These are phyloP conservation scores for Phoma sp. DNA, from an alignment of 2,329 filamentous ascomycete species.

Conservation along the genomic window DNA sequence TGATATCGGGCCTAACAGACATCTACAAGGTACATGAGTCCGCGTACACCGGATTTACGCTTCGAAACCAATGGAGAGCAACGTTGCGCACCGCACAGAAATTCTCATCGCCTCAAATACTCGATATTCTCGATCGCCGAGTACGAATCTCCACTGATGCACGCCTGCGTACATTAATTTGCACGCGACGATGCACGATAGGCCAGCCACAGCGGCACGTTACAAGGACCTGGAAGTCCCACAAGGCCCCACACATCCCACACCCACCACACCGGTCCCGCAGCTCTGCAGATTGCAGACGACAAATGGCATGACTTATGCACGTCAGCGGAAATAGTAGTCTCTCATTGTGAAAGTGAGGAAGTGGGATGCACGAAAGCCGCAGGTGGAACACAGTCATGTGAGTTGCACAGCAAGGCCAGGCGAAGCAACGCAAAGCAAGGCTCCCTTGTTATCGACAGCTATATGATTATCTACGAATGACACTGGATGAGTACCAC, in stretches of 20 bases:
- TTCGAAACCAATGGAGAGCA: not conserved
- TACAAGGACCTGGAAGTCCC: not conserved
- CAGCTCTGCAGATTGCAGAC: not conserved
- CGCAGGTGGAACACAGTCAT: conserved; percentile 1
- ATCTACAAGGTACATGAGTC: not conserved
- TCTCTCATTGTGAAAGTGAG: not conserved
- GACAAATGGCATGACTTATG: conserved; percentile 8
- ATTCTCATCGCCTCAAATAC: not conserved
- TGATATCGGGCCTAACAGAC: not conserved
- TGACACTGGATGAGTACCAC: not conserved
- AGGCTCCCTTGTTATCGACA: not conserved
- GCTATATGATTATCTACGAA: not conserved
- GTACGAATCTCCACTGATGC: not conserved
- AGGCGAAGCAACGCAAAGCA: not conserved
- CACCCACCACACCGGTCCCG: conserved; percentile 3
- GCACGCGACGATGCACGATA: not conserved
- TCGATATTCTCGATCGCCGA: not conserved
- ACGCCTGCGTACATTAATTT: not conserved
- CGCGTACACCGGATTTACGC: not conserved
- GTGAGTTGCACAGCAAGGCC: conserved; percentile 1
- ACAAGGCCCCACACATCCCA: not conserved
- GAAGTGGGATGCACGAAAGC: not conserved
- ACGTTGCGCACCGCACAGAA: not conserved
- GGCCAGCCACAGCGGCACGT: conserved; percentile 1
- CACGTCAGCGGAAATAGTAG: conserved; percentile 5